Base-by-base conservation (phyloP, 1,284 basidiomycete genomes). In the Pseudozyma sp. region DNA sequence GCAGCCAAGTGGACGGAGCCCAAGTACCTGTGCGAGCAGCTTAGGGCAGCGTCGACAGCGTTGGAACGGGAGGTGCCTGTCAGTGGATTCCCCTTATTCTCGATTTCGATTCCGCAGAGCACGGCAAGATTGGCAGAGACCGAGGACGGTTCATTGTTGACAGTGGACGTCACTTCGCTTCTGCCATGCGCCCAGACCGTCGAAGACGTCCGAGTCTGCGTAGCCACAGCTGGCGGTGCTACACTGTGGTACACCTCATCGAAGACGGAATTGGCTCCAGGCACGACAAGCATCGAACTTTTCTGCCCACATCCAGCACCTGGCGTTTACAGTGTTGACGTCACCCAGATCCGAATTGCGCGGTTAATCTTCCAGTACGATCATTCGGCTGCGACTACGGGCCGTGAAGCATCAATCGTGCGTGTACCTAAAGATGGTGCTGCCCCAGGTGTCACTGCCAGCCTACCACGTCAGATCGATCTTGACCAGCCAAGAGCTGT, bases 241-340 rank as follows among this genome's bases (percentile, higher is more conserved):
- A 67, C 72, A 34, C 51, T 83, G 13, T 83, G 80, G 82, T 80
- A 72, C 52, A 78, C 70, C 1, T 76, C 77, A 14, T 74, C 60
- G 13, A 18, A 40, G 6, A 45, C 58, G 1, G 62, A 61, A 19
- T 65, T 85, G 5, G 12, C 44, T n/a, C 64, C 78, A 2, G 82
- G 82, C 14, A 19, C 34, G 6, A 77, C 63, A 13, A 21, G 31
- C 0, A 49, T 81, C 1, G 59, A 71, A 39, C 66, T 85, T 7
- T 72, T 68, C 54, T 77, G 77, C 50, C 54, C 74, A 2, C 68
- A 77, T 36, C 66, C 68, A 12, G 71, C 76, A 1, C 48, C 66
- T 7, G 83, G 83, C 8, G 63, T 66, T 11, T 85, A 73, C 43
- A 70, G 73, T 21, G 51, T 85, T 2, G 82, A 83, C 45, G 76